Evolutionary conservation across 257 asterid species (phyloP).

Genomic region (Solanum paucissectum): DNA sequence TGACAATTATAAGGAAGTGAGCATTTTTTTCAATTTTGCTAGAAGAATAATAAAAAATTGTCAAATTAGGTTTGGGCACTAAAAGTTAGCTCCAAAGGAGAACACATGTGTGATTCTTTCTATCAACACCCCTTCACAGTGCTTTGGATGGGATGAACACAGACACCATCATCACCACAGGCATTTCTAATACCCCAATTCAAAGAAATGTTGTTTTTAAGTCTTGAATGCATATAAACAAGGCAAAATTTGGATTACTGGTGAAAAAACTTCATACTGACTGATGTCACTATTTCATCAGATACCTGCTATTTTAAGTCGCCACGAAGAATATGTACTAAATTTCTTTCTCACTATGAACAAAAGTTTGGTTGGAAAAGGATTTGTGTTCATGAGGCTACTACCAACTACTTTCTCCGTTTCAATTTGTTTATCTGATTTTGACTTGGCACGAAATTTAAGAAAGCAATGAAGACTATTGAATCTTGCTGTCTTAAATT

Average conservation of each 20-base stretch:
- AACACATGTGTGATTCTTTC: background rate
- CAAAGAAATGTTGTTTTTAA: background rate
- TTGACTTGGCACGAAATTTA: background rate
- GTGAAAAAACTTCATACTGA: background rate
- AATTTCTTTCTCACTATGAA: background rate
- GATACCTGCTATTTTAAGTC: background rate
- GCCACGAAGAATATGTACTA: background rate
- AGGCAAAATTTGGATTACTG: background rate
- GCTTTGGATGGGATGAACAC: slow-evolving; percentile 49
- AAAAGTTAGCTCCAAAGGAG: background rate
- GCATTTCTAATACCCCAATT: slow-evolving; percentile 15
- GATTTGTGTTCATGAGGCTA: background rate
- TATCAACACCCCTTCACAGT: slow-evolving; percentile 3
- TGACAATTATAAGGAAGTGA: background rate
- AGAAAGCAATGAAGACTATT: background rate
- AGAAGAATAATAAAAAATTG: no score
- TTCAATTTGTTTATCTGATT: background rate
- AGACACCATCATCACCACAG: slow-evolving; percentile 43
- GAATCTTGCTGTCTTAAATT: background rate
- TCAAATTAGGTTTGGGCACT: no score
- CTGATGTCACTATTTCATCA: background rate
- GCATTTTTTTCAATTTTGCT: background rate
- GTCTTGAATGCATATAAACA: background rate
- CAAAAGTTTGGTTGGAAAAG: background rate
- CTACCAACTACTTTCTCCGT: background rate